These are phyloP conservation scores for Arthrobotrys sphaeroides DNA, from an alignment of 2,329 filamentous ascomycete genomes.

Conservation along the genomic window DNA sequence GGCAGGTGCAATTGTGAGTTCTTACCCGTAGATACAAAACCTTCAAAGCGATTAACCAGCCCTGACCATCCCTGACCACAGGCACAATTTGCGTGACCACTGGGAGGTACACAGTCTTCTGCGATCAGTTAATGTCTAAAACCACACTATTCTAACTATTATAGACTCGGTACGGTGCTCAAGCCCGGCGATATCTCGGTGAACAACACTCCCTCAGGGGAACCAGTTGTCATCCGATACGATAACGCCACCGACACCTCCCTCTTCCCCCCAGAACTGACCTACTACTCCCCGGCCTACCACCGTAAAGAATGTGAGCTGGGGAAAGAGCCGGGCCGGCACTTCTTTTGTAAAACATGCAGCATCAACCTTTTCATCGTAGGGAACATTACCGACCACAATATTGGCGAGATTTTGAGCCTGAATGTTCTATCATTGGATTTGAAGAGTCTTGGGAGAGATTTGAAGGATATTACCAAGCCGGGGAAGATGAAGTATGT, in stretches of 20 bases:
- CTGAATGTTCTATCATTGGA: conserved; percentile 26
- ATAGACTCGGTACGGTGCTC: conserved; percentile 20
- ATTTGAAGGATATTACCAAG: conserved; percentile 33
- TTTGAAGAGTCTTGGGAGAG: conserved; percentile 31
- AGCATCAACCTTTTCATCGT: conserved; percentile 41
- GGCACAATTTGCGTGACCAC: conserved; percentile 43
- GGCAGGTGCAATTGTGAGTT: conserved; percentile 38
- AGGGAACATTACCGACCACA: conserved; percentile 6
- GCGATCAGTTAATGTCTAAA: not conserved
- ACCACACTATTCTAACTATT: not conserved
- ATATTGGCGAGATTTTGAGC: conserved; percentile 22
- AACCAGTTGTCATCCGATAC: conserved; percentile 25
- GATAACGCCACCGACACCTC: conserved; percentile 26
- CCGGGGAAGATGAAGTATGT: conserved; percentile 25
- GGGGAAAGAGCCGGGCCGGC: conserved; percentile 27
- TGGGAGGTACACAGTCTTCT: conserved; percentile 19
- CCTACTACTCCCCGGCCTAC: conserved; percentile 34
- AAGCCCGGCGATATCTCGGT: conserved; percentile 29
- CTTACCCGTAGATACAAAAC: not conserved
- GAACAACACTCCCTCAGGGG: conserved; percentile 39
- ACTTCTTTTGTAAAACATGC: conserved; percentile 45
- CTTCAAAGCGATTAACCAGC: not conserved
- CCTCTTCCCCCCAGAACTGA: conserved; percentile 36
- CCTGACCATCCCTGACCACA: not conserved
- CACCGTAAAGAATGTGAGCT: conserved; percentile 10